Percentiles rank a stretch among this genome's conserved stretches.
phyloP scores from a whole-genome alignment of 768 basidiomycete genomes.

The Amanita pseudoporphyria region DNA sequence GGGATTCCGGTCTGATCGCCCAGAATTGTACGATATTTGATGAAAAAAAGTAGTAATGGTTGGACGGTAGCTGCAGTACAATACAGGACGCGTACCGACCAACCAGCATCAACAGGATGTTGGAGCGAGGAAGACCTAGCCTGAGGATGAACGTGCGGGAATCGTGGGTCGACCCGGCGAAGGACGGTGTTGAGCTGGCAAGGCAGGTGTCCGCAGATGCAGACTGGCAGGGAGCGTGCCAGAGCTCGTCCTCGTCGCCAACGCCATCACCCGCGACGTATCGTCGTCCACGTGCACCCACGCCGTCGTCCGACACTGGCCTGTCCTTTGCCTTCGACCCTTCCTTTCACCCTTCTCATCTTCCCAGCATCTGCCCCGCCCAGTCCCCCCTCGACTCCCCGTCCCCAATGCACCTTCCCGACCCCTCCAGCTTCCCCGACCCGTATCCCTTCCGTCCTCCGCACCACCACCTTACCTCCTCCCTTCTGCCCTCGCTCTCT shows the following conservation, averaged over 20 bases:
- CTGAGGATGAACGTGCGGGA: too few species aligned
- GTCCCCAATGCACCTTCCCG: constrained; percentile 43
- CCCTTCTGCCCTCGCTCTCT: constrained; percentile 49
- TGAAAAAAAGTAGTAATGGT: background rate
- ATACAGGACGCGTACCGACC: too few species aligned
- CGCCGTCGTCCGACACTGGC: constrained; percentile 16
- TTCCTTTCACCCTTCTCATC: background rate
- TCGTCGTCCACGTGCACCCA: constrained; percentile 30
- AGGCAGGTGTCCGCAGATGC: too few species aligned
- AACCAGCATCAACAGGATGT: background rate
- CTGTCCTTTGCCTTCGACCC: too few species aligned
- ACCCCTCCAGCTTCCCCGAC: constrained; percentile 63
- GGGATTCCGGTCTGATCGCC: constrained; percentile 55
- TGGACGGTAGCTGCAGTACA: background rate
- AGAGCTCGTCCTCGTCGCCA: constrained; percentile 16
- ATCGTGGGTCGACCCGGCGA: background rate
- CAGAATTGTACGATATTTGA: constrained; percentile 72
- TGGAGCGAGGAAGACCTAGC: background rate
- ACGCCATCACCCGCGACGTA: constrained; percentile 16
- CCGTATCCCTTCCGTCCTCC: constrained; percentile 23
- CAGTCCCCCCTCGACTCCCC: constrained; percentile 17
- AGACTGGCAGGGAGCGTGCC: background rate
- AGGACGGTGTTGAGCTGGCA: too few species aligned
- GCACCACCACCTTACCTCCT: too few species aligned
- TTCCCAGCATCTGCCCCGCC: constrained; percentile 7